Percentiles rank a stretch among this genome's conserved stretches.
These are phyloP conservation scores for Crataegus laevigata DNA, from an alignment of 306 rosid genomes.

Conservation along the genomic window DNA sequence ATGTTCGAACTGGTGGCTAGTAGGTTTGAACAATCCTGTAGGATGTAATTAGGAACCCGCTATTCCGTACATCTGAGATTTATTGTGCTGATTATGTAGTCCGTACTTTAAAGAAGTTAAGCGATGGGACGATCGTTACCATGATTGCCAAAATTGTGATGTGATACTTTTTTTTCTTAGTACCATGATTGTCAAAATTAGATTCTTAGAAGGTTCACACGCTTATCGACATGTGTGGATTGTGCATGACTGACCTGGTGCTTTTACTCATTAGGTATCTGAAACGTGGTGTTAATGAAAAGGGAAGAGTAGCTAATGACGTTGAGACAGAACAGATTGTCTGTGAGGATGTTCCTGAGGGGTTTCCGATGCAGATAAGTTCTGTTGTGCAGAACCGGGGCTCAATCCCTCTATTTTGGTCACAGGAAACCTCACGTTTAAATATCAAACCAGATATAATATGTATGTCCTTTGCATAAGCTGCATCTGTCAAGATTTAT, in stretches of 20 bases:
- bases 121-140: neutral
- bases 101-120: neutral
- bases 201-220: neutral
- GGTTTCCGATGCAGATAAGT: conserved; percentile 68
- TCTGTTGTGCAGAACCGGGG: conserved; percentile 93
- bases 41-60: neutral
- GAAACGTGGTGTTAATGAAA: conserved; percentile 93
- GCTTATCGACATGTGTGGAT: neutral
- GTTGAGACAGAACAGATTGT: conserved; percentile 97
- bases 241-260: neutral
- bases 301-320: conserved; percentile 96
- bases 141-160: neutral
- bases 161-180: neutral
- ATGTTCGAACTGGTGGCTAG: neutral
- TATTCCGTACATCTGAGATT: neutral
- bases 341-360: conserved; percentile 58
- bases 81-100: neutral
- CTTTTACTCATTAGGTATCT: conserved; percentile 58
- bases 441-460: conserved; percentile 88
- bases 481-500: neutral
- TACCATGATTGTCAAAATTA: neutral
- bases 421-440: conserved; percentile 93
- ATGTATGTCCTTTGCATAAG: conserved; percentile 41
- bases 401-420: conserved; percentile 97
- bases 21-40: neutral